Conservation (phyloP, 257 asterid species). For the Capsicum baccatum region DNA sequence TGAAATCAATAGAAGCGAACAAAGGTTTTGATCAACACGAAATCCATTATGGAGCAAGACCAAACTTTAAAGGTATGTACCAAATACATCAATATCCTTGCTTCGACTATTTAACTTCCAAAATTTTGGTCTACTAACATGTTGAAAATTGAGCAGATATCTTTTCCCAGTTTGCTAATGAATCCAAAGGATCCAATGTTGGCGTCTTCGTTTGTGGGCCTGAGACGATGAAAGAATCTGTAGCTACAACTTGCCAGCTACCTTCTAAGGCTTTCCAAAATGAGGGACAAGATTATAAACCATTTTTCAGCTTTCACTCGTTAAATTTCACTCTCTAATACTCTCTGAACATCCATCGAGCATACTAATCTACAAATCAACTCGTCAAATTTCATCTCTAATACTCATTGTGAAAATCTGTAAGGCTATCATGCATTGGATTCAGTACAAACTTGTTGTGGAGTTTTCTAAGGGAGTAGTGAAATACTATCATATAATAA, state of each 20-base stretch:
- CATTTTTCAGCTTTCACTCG: slow-evolving; percentile 67
- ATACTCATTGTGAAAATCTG: no score
- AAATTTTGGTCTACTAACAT: slow-evolving; percentile 30
- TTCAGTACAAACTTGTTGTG: no score
- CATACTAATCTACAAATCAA: not conserved
- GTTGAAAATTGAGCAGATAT: slow-evolving; percentile 49
- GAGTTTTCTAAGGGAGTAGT: no score
- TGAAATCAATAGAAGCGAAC: slow-evolving; percentile 46
- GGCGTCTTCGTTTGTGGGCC: slow-evolving; percentile 90
- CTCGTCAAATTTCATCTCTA: no score
- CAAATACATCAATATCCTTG: slow-evolving; percentile 15
- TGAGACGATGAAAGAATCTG: slow-evolving; percentile 65
- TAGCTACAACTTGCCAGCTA: slow-evolving; percentile 62
- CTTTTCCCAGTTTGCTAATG: slow-evolving; percentile 48
- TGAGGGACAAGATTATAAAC: slow-evolving; percentile 44
- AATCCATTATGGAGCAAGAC: slow-evolving; percentile 78
- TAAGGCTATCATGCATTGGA: no score
- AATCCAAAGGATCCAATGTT: slow-evolving; percentile 53
- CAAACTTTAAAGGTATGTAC: slow-evolving; percentile 70
- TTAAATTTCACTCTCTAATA: slow-evolving; percentile 67
- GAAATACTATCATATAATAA: no score
- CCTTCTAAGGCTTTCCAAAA: slow-evolving; percentile 32
- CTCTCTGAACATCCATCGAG: not conserved
- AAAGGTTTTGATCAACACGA: slow-evolving; percentile 53
- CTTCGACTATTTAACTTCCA: not conserved